Conservation (phyloP, 2,329 filamentous ascomycete genomes). For the Alternaria postmessia region DNA sequence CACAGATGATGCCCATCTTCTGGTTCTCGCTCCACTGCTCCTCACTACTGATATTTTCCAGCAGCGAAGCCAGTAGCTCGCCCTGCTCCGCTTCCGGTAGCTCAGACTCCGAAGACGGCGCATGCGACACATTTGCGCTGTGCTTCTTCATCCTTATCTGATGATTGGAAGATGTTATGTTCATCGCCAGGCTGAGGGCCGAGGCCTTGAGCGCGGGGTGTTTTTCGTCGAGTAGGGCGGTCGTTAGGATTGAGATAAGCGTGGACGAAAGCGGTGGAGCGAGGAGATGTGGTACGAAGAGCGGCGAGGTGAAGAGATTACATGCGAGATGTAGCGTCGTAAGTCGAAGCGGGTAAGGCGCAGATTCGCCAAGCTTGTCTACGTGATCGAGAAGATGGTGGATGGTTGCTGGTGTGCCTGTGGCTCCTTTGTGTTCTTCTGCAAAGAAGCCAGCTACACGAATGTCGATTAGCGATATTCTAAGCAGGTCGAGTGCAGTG, state of each 20-base stretch:
- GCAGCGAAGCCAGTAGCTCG: constrained; percentile 79
- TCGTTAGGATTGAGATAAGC: constrained; percentile 74
- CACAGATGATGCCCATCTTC: constrained; percentile 76
- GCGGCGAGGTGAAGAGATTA: constrained; percentile 80
- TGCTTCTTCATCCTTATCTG: constrained; percentile 67
- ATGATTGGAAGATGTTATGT: constrained; percentile 76
- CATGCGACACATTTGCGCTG: constrained; percentile 25
- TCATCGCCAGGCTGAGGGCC: constrained; percentile 83
- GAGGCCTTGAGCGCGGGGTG: constrained; percentile 80
- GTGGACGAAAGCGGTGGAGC: constrained; percentile 58
- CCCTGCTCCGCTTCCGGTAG: constrained; percentile 77
- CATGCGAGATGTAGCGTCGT: constrained; percentile 84
- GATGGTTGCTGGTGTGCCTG: constrained; percentile 61
- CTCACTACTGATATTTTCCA: constrained; percentile 73
- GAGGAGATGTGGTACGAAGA: constrained; percentile 73
- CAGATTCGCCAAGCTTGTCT: constrained; percentile 60
- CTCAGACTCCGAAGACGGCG: constrained; percentile 31
- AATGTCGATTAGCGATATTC: constrained; percentile 78
- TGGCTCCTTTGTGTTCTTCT: constrained; percentile 68
- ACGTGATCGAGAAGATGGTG: constrained; percentile 65
- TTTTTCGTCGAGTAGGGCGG: constrained; percentile 78
- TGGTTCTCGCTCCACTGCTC: constrained; percentile 69
- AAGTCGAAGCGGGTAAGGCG: constrained; percentile 82
- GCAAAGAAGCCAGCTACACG: constrained; percentile 84
- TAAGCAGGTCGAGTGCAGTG: constrained; percentile 83